Percentiles rank a stretch among this genome's conserved stretches.
Evolutionary conservation across 1,284 basidiomycete species (phyloP).

Genomic region (Sanguinoderma infundibulare): DNA sequence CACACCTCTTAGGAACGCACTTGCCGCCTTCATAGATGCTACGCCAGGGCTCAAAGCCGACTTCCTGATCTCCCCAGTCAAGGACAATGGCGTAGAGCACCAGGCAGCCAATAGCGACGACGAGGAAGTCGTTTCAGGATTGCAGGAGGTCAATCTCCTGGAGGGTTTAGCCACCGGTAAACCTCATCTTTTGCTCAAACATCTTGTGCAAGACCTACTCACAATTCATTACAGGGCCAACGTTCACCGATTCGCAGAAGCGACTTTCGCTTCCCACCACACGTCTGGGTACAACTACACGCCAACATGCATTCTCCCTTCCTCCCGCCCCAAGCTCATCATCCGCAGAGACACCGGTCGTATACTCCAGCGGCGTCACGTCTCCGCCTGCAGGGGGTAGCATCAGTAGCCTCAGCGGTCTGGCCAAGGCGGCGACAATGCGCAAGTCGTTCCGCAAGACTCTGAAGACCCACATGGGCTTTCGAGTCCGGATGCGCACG

Average conservation of each 20-base stretch:
- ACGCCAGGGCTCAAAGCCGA: conserved; percentile 37
- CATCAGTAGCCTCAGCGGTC: conserved; percentile 5
- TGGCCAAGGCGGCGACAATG: conserved; percentile 54
- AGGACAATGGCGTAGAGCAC: conserved; percentile 10
- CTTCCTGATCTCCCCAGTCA: conserved; percentile 22
- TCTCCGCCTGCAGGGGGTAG: conserved; percentile 15
- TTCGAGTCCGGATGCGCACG: conserved; percentile 87
- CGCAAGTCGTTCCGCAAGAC: conserved; percentile 87
- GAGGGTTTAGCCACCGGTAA: conserved; percentile 63
- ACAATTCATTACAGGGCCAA: conserved; percentile 43
- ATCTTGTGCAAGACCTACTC: not conserved
- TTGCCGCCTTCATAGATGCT: conserved; percentile 49
- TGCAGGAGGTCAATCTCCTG: conserved; percentile 84
- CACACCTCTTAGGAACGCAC: conserved; percentile 55
- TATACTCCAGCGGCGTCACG: conserved; percentile 43
- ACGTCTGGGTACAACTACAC: conserved; percentile 64
- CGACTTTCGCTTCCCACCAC: conserved; percentile 61
- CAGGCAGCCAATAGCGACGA: conserved; percentile 34
- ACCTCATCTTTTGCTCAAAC: conserved; percentile 9
- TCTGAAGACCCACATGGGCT: conserved; percentile 76
- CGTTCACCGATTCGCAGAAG: conserved; percentile 43
- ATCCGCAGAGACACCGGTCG: conserved; percentile 40
- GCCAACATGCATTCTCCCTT: conserved; percentile 66
- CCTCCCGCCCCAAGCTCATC: conserved; percentile 49
- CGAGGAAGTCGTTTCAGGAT: conserved; percentile 46